These are phyloP conservation scores for Wickerhamomyces sp. DNA, from an alignment of 1,139 yeast genomes.

Conservation along the genomic window DNA sequence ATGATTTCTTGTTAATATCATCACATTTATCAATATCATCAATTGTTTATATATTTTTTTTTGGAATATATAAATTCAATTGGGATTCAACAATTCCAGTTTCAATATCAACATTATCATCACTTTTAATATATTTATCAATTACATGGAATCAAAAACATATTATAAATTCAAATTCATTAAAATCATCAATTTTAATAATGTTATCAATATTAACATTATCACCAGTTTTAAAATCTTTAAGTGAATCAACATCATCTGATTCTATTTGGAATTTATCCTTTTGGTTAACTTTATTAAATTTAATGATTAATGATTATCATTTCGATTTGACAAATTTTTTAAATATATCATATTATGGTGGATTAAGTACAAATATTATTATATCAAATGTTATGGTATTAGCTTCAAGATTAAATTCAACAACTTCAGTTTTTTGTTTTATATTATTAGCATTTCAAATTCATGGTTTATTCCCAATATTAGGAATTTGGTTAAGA, in stretches of 20 bases:
- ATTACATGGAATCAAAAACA: conserved; percentile 20
- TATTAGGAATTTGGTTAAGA: conserved; percentile 58
- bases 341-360: conserved; percentile 54
- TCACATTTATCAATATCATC: conserved; percentile 60
- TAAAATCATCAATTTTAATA: conserved; percentile 65
- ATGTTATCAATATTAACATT: conserved; percentile 67
- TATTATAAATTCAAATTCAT: conserved; percentile 15
- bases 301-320: conserved; percentile 21
- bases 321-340: conserved; percentile 14
- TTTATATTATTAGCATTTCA: conserved; percentile 73
- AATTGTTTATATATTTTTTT: conserved; percentile 57
- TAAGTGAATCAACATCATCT: conserved; percentile 83
- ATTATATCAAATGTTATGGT: conserved; percentile 86
- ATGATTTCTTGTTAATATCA: conserved; percentile 66
- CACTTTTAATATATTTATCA: conserved; percentile 32
- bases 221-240: conserved; percentile 85
- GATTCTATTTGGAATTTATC: conserved; percentile 95
- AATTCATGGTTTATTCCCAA: conserved; percentile 66
- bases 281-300: conserved; percentile 66
- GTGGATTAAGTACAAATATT: conserved; percentile 48
- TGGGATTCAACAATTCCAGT: conserved; percentile 16
- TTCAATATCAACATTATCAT: conserved; percentile 24
- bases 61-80: conserved; percentile 43
- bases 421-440: conserved; percentile 76
- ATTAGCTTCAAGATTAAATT: conserved; percentile 73